Base-by-base conservation (phyloP, 2,329 filamentous ascomycete species). In the Verticillium nubilum region DNA sequence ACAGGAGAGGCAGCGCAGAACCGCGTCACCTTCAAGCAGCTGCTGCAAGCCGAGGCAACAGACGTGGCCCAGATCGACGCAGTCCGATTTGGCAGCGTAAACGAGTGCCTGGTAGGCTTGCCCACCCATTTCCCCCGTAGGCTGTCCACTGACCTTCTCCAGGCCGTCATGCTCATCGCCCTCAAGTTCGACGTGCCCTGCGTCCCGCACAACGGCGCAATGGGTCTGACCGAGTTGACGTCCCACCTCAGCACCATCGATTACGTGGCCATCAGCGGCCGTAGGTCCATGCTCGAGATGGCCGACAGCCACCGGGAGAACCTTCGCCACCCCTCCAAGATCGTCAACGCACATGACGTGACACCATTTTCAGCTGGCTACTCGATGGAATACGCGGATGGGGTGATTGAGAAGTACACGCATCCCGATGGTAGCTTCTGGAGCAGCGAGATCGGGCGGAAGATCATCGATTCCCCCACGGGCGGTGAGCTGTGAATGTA, bases 1-100 rank as follows among this genome's bases (percentile, higher is more conserved):
- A 89, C 86, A 0, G 86, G 86, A 54, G 86, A 89, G 73, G 88
- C 88, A 83, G 88, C 85, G 71, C 86, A 89, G 71, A 89, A 89
- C 73, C 81, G 86, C 29, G 84, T 89, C 57, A 86, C 89, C 68
- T 89, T 89, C 80, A 89, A 89, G 75, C 86, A 89, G 68, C 80
- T 89, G 59, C 79, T 89, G 19, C 80, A 84, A 64, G 78, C 83
- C 17, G 82, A 82, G 52, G 85, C 86, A 23, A 84, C 88, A 66
- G 86, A 87, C 62, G 80, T 89, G 25, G 85, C 85, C 65, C 86
- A 89, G 68, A 85, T 88, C 62, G 86, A 89, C 66, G 86, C 86
- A 2, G 89, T 86, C 73, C 82, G 86, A 13, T 81, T 89, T 58
- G 86, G 86, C 27, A 86, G 86, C 62, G 84, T 89, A 10, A 89